Percentiles rank a stretch among this genome's conserved stretches.
phyloP scores from a whole-genome alignment of 495 filamentous ascomycete genomes.

The Chaetomidium leptoderma region DNA sequence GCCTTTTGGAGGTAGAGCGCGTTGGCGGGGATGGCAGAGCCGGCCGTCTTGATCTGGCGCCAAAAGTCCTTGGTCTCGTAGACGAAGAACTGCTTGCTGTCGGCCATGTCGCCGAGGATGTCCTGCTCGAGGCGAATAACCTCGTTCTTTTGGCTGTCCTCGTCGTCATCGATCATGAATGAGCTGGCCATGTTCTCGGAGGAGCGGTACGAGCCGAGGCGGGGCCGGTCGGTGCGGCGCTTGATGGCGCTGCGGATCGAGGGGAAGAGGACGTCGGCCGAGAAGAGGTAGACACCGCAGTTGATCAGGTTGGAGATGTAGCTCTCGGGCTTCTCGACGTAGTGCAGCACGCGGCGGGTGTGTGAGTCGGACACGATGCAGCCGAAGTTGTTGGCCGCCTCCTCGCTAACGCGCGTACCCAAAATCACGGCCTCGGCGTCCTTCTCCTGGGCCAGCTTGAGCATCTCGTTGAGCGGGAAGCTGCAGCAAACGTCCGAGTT shows the following conservation, averaged over 20 bases:
- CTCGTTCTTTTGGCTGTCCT: constrained; percentile 72
- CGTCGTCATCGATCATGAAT: constrained; percentile 70
- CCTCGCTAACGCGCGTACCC: constrained; percentile 86
- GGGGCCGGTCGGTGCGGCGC: constrained; percentile 88
- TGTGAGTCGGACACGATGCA: constrained; percentile 96
- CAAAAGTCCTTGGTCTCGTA: constrained; percentile 99
- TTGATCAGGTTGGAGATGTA: constrained; percentile 99
- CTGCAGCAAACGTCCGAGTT: constrained; percentile 99
- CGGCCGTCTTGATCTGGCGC: constrained; percentile 99
- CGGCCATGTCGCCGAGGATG: constrained; percentile 91
- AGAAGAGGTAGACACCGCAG: constrained; percentile 97
- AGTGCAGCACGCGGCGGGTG: constrained; percentile 94
- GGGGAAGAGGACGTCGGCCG: constrained; percentile 93
- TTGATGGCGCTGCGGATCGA: constrained; percentile 94
- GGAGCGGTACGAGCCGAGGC: constrained; percentile 88
- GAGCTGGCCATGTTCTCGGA: constrained; percentile 86
- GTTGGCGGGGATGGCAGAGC: constrained; percentile 95
- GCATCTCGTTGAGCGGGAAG: constrained; percentile 94
- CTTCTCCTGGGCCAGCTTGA: constrained; percentile 86
- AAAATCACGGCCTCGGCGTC: constrained; percentile 97
- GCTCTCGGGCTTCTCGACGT: constrained; percentile 98
- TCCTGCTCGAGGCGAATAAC: constrained; percentile 96
- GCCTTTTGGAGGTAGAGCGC: constrained; percentile 96
- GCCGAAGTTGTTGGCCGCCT: constrained; percentile 91
- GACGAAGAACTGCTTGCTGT: constrained; percentile 97